These are phyloP conservation scores for Phaeosphaeria sp. DNA, from an alignment of 2,329 filamentous ascomycete genomes.

Conservation along the genomic window DNA sequence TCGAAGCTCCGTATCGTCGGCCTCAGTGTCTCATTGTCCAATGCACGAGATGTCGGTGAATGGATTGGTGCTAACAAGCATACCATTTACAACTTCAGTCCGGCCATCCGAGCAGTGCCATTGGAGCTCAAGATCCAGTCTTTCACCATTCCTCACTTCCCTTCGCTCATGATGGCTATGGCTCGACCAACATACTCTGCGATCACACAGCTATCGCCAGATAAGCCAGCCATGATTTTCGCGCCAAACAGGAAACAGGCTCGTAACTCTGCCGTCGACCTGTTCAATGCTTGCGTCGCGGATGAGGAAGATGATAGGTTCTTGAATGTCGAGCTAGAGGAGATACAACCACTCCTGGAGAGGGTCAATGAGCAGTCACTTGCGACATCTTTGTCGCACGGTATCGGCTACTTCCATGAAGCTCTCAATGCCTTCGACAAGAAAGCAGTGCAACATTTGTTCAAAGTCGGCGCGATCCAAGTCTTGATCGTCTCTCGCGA, in stretches of 20 bases:
- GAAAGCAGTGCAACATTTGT: constrained; percentile 91
- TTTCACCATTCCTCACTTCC: constrained; percentile 95
- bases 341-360: constrained; percentile 81
- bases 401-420: constrained; percentile 97
- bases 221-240: constrained; percentile 90
- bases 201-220: constrained; percentile 83
- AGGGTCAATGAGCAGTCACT: constrained; percentile 86
- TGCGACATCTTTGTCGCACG: constrained; percentile 88
- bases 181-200: constrained; percentile 91
- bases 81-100: constrained; percentile 98
- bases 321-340: constrained; percentile 80
- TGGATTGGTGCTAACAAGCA: constrained; percentile 99
- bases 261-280: constrained; percentile 81
- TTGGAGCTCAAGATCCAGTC: constrained; percentile 94
- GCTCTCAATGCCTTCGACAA: constrained; percentile 88
- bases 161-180: constrained; percentile 98
- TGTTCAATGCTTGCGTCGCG: constrained; percentile 84
- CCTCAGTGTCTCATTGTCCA: constrained; percentile 88
- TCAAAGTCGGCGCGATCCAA: constrained; percentile 86
- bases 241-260: constrained; percentile 94
- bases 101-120: constrained; percentile 84
- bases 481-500: constrained; percentile 83
- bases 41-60: constrained; percentile 91
- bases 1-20: constrained; percentile 86
- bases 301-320: constrained; percentile 95